These are phyloP conservation scores for Pisolithus tinctorius DNA, from an alignment of 768 basidiomycete genomes.

Conservation along the genomic window DNA sequence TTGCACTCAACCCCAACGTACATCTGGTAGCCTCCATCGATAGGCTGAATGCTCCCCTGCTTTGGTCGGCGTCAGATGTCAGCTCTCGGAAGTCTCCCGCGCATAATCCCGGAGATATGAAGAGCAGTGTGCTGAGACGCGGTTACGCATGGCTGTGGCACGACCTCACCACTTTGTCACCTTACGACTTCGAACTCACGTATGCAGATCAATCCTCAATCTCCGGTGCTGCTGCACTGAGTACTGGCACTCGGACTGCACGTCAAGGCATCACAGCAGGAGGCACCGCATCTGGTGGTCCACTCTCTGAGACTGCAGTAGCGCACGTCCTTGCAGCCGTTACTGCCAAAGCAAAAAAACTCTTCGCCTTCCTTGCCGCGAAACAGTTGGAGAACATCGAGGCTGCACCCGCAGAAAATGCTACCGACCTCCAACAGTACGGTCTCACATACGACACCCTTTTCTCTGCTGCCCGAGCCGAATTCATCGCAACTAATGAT, in stretches of 20 bases:
- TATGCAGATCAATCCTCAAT: conserved; percentile 60
- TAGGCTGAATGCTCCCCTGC: conserved; percentile 73
- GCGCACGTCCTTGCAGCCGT: conserved; percentile 82
- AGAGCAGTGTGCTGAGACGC: conserved; percentile 21
- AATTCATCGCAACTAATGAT: conserved; percentile 87
- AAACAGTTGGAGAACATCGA: conserved; percentile 59
- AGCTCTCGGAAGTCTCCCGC: conserved; percentile 41
- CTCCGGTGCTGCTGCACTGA: conserved; percentile 39
- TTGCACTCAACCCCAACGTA: conserved; percentile 68
- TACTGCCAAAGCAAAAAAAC: conserved; percentile 76
- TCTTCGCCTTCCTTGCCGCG: conserved; percentile 67
- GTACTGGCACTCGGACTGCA: conserved; percentile 20
- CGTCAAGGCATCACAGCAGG: conserved; percentile 24
- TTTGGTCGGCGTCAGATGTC: conserved; percentile 73
- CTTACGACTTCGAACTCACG: conserved; percentile 76
- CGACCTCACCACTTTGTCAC: conserved; percentile 77
- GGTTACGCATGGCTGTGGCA: conserved; percentile 83
- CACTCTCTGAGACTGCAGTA: conserved; percentile 71
- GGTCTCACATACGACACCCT: conserved; percentile 61
- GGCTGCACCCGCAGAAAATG: conserved; percentile 4
- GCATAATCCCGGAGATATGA: conserved; percentile 12
- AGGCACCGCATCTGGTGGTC: conserved; percentile 23
- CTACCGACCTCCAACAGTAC: conserved; percentile 39
- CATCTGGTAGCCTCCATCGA: conserved; percentile 85
- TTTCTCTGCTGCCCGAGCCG: conserved; percentile 68